Evolutionary conservation across 495 filamentous ascomycete genomes (phyloP).

Genomic region (Penicillium samsonianum): DNA sequence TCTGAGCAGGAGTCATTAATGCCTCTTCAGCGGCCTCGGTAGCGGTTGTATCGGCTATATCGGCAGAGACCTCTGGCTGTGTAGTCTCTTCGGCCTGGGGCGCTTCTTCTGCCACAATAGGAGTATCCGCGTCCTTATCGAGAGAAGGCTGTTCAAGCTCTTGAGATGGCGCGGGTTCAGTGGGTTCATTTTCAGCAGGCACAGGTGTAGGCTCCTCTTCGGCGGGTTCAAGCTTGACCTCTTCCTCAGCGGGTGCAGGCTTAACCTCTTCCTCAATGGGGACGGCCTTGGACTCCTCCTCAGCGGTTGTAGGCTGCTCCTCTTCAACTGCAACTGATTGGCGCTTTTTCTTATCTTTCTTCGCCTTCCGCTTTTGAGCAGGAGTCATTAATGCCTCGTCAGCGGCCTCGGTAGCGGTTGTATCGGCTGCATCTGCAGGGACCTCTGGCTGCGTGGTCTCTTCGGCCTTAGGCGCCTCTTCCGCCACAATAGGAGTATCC

Average conservation of each 20-base stretch:
- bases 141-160: neutral
- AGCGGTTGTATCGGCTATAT: neutral
- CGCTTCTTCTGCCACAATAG: constrained; percentile 1
- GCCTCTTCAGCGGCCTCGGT: constrained; percentile 1
- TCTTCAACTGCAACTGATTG: constrained; percentile 9
- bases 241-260: no score
- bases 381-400: constrained; percentile 5
- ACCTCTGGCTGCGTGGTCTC: neutral
- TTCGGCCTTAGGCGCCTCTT: neutral
- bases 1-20: constrained; percentile 11
- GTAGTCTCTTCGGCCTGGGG: constrained; percentile 8
- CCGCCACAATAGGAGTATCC: neutral
- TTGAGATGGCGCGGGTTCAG: neutral
- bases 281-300: neutral
- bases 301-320: neutral
- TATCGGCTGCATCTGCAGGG: neutral
- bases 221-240: neutral
- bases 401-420: neutral
- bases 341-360: constrained; percentile 24
- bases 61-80: neutral
- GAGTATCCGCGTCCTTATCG: neutral
- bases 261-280: no score
- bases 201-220: constrained; percentile 1
- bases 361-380: constrained; percentile 12
- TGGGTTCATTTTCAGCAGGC: neutral